Base-by-base conservation (phyloP, 163 green algal genomes). In the Coccomyxa subellipsoidea region DNA sequence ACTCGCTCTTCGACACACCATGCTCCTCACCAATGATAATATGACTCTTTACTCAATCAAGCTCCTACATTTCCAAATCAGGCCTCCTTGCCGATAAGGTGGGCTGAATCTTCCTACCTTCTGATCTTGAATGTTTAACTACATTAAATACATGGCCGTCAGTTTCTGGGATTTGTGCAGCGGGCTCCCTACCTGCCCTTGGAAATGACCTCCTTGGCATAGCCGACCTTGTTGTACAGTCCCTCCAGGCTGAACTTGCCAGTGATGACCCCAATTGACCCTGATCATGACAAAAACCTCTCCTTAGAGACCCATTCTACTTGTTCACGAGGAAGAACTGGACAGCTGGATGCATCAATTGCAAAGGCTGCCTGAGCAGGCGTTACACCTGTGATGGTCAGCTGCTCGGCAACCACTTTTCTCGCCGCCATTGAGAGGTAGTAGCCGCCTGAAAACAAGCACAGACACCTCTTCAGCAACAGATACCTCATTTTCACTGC, bases 191-290 rank as follows among this genome's bases (percentile, higher is more conserved):
- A 80, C 86, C 78, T 85, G 38, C 90, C 88, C 77, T 79, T 84
- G 27, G 84, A 91, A n/a, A 96, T 83, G 32, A 84, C 80, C 40
- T 90, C 83, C 86, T 93, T 93, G 81, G 34, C 77, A 66, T 92
- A 97, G 34, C 94, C 94, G 15, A 96, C 81, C 40, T 91, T 90
- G 37, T 92, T 83, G 84, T 98, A 99, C 82, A 99, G 87, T 85
- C 94, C 87, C 36, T 83, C 78, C 84, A 98, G 87, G 86, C 94
- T 97, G 90, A 98, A 97, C 86, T 98, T 97, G 70, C 89, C 94
- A 53, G 78, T 83, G 0, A 88, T 71, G 31, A 88, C 84, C 5
- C 96, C 96, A 69, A 99, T 98, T 79, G 86, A 94, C 29, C 96
- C 96, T 59, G 47, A 12, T 59, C 4, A 59, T 18, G 23, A 18